These are phyloP conservation scores for Fusarium xylarioides DNA, from an alignment of 2,329 filamentous ascomycete genomes.

Conservation along the genomic window DNA sequence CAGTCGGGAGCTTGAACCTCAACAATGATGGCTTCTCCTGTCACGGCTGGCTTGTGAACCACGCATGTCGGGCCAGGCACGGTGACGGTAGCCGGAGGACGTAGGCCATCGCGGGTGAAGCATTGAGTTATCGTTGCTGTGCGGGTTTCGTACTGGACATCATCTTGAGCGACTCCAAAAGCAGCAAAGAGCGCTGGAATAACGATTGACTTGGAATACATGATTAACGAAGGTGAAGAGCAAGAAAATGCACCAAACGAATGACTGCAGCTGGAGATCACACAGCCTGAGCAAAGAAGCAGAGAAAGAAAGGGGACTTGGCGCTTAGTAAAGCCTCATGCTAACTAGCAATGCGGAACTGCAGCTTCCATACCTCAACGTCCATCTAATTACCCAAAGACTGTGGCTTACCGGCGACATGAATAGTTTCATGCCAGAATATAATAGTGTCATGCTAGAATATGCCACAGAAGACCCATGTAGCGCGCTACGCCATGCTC, in stretches of 20 bases:
- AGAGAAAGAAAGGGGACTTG: not conserved
- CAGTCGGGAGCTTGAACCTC: slow-evolving; percentile 27
- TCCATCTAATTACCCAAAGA: not conserved
- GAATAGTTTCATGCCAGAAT: not conserved
- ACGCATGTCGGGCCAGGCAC: not conserved
- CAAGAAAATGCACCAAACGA: not conserved
- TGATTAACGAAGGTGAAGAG: not conserved
- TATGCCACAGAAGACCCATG: not conserved
- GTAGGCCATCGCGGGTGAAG: not conserved
- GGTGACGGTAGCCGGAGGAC: not conserved
- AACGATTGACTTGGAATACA: slow-evolving; percentile 5
- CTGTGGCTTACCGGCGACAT: not conserved
- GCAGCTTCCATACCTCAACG: not conserved
- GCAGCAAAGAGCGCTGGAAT: not conserved
- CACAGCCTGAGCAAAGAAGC: too few relatives aligned
- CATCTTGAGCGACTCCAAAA: not conserved
- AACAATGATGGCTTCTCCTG: slow-evolving; percentile 18
- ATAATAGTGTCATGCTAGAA: not conserved
- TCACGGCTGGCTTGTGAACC: slow-evolving; percentile 8
- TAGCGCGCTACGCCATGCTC: not conserved
- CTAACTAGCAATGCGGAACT: not conserved
- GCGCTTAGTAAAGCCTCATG: not conserved
- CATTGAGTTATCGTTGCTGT: slow-evolving; percentile 29
- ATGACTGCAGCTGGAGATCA: not conserved
- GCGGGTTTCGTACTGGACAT: slow-evolving; percentile 2